Evolutionary conservation across 495 filamentous ascomycete genomes (phyloP), one percentile per base, ranked within the genome.

Genomic region (Penicillium nucicola): DNA sequence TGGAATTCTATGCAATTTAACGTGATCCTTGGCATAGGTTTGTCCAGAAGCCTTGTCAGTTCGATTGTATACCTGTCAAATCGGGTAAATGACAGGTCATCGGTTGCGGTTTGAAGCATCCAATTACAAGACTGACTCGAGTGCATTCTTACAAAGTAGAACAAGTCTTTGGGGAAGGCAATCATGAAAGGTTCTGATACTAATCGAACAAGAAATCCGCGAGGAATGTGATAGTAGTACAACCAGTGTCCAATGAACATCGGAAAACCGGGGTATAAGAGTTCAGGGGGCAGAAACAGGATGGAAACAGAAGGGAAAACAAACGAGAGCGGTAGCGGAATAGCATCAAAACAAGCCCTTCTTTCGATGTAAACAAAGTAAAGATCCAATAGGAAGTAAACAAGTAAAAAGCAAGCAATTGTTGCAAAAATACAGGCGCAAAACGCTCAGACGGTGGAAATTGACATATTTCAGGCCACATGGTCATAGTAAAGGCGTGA

Each of bases 191-290:
- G 55, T 57, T 38, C 48, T 40, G 50, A 55, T 50, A 57, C 59
- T 51, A 50, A 43, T 25, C 55, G 49, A 33, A 52, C 48, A 44
- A 46, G 50, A 28, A 53, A 49, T 50, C 53, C 58, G 34, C 48
- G 52, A 20, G 39, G 41, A 40, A 51, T 33, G 41, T 60, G 54
- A 53, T 62, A 62, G 46, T 70, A 60, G 67, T 70, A 72, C 69
- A 72, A 44, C 62, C 62, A 65, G 62, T 56, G 62, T 65, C 62
- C 62, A 57, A 63, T 62, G 38, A 65, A 60, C 56, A 63, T 65
- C 59, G 54, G 62, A 49, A 62, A 60, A 63, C 62, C 61, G 57
- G 66, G 59, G 61, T 65, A 66, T 67, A 69, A 64, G 45, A 49
- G 60, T 59, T 47, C 40, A 50, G 59, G 60, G 53, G 36, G 47